These are phyloP conservation scores for Cyathus striatus DNA, from an alignment of 768 basidiomycete genomes.

Conservation along the genomic window DNA sequence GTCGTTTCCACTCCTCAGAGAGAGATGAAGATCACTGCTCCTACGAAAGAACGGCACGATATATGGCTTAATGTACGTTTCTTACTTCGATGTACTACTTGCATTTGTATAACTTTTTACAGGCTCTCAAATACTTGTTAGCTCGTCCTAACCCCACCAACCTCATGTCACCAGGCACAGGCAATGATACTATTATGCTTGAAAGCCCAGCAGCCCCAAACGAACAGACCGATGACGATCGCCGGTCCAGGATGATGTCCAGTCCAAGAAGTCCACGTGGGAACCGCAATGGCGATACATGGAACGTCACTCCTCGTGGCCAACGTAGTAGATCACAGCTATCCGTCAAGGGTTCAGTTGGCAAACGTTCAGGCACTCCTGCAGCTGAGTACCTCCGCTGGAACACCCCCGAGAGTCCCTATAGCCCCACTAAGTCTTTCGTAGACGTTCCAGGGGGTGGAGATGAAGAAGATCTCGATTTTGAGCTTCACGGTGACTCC, in stretches of 20 bases:
- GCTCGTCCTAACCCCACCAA: constrained; percentile 54
- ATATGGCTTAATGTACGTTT: constrained; percentile 86
- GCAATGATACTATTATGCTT: constrained; percentile 29
- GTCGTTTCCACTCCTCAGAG: constrained; percentile 89
- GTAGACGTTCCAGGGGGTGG: constrained; percentile 43
- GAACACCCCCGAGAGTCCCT: constrained; percentile 69
- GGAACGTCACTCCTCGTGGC: constrained; percentile 74
- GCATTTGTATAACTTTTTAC: constrained; percentile 8
- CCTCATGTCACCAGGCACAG: constrained; percentile 35
- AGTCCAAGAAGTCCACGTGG: constrained; percentile 78
- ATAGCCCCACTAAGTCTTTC: constrained; percentile 70
- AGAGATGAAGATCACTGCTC: constrained; percentile 98
- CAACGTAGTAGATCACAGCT: constrained; percentile 77
- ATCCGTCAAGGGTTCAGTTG: constrained; percentile 66
- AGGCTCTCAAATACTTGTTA: constrained; percentile 92
- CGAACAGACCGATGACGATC: constrained; percentile 48
- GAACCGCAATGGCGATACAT: constrained; percentile 58
- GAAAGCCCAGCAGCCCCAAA: constrained; percentile 48
- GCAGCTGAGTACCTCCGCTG: constrained; percentile 88
- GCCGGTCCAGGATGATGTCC: constrained; percentile 38
- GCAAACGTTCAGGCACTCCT: constrained; percentile 87
- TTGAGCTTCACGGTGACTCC: constrained; percentile 76
- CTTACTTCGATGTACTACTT: constrained; percentile 5
- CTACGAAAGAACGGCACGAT: constrained; percentile 92
- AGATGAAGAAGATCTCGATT: constrained; percentile 68